Evolutionary conservation across 352 stramenopile genomes (phyloP).

Genomic region (Phytophthora meadii): DNA sequence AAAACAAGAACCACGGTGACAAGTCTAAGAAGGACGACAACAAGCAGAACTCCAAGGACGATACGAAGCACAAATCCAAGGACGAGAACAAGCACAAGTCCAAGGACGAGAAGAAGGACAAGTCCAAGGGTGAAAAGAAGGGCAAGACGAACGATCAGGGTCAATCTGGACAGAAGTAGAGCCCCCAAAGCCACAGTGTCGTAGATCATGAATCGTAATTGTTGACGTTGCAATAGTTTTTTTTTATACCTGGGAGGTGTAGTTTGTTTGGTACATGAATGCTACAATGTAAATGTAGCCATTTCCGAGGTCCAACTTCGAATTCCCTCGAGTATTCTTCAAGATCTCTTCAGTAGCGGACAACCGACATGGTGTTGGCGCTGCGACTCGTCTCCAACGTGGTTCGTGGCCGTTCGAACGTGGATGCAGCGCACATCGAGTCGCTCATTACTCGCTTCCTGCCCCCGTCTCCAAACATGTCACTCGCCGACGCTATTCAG

Average conservation of each 20-base stretch:
- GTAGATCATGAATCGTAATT: not conserved
- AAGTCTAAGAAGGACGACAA: conserved; percentile 1
- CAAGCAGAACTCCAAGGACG: not conserved
- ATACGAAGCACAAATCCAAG: not conserved
- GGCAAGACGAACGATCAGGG: conserved; percentile 2
- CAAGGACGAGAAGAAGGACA: conserved; percentile 1
- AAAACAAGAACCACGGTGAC: not conserved
- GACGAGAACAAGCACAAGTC: not conserved
- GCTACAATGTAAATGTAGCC: no score
- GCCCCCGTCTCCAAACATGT: not conserved
- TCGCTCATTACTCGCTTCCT: not conserved
- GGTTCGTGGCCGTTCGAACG: no score
- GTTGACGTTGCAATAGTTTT: not conserved
- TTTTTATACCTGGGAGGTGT: no score
- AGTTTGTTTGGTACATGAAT: no score
- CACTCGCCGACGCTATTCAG: not conserved
- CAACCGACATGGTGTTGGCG: no score
- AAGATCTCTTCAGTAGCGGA: no score
- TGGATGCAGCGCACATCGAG: not conserved
- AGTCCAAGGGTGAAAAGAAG: not conserved
- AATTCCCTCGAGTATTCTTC: no score
- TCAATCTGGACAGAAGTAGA: not conserved
- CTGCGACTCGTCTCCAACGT: no score
- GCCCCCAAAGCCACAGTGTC: not conserved
- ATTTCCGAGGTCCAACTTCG: no score